These are phyloP conservation scores for Solanum peruvianum DNA, from an alignment of 257 asterid genomes.

Conservation along the genomic window DNA sequence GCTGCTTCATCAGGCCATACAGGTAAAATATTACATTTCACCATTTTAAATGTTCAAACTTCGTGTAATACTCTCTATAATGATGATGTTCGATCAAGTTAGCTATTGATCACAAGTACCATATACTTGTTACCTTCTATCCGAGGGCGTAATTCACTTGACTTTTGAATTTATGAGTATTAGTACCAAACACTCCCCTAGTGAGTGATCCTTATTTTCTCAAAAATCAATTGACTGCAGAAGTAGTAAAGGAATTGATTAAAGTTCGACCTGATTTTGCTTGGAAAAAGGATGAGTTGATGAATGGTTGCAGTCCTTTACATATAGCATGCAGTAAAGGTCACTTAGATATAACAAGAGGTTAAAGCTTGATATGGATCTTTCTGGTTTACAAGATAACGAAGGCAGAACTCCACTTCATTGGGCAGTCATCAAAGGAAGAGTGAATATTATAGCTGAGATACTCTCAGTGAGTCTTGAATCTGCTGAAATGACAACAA, in stretches of 20 bases:
- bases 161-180: too few relatives aligned
- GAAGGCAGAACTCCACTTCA: constrained; percentile 41
- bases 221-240: neutral
- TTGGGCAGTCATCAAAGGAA: constrained; percentile 28
- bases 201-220: too few relatives aligned
- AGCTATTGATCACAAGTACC: too few relatives aligned
- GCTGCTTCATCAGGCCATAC: constrained; percentile 35
- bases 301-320: constrained; percentile 26
- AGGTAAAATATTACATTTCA: constrained; percentile 5
- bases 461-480: constrained; percentile 20
- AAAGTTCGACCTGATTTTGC: constrained; percentile 32
- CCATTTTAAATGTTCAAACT: too few relatives aligned
- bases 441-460: constrained; percentile 32
- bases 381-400: constrained; percentile 17
- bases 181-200: too few relatives aligned
- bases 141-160: too few relatives aligned
- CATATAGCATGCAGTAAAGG: constrained; percentile 39
- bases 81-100: too few relatives aligned
- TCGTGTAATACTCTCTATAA: too few relatives aligned
- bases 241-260: constrained; percentile 29
- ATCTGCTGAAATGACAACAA: constrained; percentile 17
- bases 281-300: constrained; percentile 8
- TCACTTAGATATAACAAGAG: constrained; percentile 26
- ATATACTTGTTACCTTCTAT: too few relatives aligned
- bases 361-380: constrained; percentile 28